Conservation (phyloP, 805 yeast species). For the Candida vartiovaarae region DNA sequence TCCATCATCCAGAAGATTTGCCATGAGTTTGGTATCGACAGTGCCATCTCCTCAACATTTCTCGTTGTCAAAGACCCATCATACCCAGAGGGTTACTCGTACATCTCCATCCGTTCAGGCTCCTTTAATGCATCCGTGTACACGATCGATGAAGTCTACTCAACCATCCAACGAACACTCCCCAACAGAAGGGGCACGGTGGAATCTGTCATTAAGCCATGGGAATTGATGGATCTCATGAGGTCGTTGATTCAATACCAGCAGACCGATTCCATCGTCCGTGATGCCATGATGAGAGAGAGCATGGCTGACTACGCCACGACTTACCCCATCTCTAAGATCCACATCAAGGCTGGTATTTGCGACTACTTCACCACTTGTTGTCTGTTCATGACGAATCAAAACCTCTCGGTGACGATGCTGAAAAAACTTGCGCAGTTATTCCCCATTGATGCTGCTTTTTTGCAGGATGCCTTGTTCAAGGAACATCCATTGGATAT, state of each 20-base stretch:
- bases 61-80: constrained; percentile 6
- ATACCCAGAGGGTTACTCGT: constrained; percentile 5
- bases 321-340: constrained; percentile 7
- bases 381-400: background rate
- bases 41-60: constrained; percentile 3
- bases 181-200: background rate
- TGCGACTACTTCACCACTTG: background rate
- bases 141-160: constrained; percentile 3
- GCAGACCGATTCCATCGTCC: constrained; percentile 3
- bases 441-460: constrained; percentile 9
- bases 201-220: constrained; percentile 4
- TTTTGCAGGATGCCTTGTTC: constrained; percentile 6
- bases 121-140: constrained; percentile 3
- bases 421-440: constrained; percentile 1
- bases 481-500: constrained; percentile 1
- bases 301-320: constrained; percentile 3
- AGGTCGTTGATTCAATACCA: constrained; percentile 2
- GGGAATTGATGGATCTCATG: constrained; percentile 1
- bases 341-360: constrained; percentile 8
- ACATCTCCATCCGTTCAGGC: constrained; percentile 5
- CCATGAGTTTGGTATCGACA: constrained; percentile 1
- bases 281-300: constrained; percentile 3
- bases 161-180: background rate
- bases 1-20: constrained; percentile 12
- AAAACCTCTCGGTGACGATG: background rate